Evolutionary conservation across 192 early-diverging fungal species (phyloP).

Genomic region (Borealophlyctis nickersoniae): DNA sequence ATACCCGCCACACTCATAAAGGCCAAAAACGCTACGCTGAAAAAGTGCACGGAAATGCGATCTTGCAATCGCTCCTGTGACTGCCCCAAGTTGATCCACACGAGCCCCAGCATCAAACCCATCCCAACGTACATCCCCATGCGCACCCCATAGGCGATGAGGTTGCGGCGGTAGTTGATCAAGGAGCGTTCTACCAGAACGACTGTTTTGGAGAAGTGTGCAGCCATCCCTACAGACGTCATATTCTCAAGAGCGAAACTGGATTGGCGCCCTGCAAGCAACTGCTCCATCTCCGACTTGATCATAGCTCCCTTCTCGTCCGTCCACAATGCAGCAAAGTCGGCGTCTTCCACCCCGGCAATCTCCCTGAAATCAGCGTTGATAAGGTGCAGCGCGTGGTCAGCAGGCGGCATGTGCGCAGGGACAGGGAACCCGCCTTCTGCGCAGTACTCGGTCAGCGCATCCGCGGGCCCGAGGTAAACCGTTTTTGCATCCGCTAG

Average conservation of each 20-base stretch:
- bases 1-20: slow-evolving; percentile 44
- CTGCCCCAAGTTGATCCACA: no score
- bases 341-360: neutral
- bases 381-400: slow-evolving; percentile 54
- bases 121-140: no score
- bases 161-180: no score
- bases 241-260: slow-evolving; percentile 8
- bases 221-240: slow-evolving; percentile 9
- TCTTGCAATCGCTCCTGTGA: slow-evolving; percentile 31
- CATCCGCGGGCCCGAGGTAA: slow-evolving; percentile 29
- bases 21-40: slow-evolving; percentile 30
- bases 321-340: no score
- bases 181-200: no score
- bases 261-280: slow-evolving; percentile 30
- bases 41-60: slow-evolving; percentile 34
- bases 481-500: slow-evolving; percentile 65
- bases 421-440: slow-evolving; percentile 55
- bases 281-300: slow-evolving; percentile 14
- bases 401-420: slow-evolving; percentile 55
- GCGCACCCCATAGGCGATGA: no score
- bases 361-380: slow-evolving; percentile 29
- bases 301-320: slow-evolving; percentile 21
- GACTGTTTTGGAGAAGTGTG: no score
- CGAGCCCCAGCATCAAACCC: no score
- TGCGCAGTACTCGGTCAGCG: no score